Percentiles rank a stretch among this genome's conserved stretches.
phyloP scores from a whole-genome alignment of 371 early-diverging fungal genomes.

The Actinomucor elegans region DNA sequence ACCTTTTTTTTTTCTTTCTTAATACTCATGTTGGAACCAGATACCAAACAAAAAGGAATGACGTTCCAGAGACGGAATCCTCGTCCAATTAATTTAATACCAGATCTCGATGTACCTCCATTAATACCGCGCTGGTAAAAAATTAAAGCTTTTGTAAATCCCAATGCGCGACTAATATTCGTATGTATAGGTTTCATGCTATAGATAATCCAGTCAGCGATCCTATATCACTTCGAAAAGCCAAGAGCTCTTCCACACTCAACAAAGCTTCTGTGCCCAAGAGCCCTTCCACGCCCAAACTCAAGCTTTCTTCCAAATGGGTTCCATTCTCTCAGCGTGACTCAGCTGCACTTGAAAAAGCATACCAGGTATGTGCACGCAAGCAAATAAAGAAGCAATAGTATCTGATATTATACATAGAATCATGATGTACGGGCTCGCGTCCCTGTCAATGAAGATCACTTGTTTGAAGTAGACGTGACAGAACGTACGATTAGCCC shows the following conservation, averaged over 20 bases:
- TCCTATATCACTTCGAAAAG: conserved; percentile 23
- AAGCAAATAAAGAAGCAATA: too few species aligned
- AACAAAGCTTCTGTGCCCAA: conserved; percentile 18
- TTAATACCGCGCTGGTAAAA: conserved; percentile 28
- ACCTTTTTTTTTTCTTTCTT: conserved; percentile 6
- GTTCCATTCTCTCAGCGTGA: conserved; percentile 62
- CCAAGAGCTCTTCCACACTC: conserved; percentile 20
- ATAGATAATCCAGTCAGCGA: conserved; percentile 29
- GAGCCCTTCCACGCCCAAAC: conserved; percentile 8
- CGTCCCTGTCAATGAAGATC: conserved; percentile 71
- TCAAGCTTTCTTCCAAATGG: conserved; percentile 51
- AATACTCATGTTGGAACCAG: conserved; percentile 23
- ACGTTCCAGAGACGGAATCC: conserved; percentile 16
- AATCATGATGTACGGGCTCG: conserved; percentile 32
- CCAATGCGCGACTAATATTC: background rate
- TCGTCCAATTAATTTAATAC: conserved; percentile 22
- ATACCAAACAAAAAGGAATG: conserved; percentile 13
- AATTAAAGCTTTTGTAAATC: background rate
- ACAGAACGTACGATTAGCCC: conserved; percentile 67
- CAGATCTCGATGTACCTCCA: conserved; percentile 26
- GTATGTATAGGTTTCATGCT: conserved; percentile 29
- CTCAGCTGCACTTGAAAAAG: conserved; percentile 57
- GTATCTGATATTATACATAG: conserved; percentile 15
- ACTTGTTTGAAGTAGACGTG: conserved; percentile 79
- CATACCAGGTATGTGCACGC: conserved; percentile 54